Base-by-base conservation (phyloP, 352 stramenopile species). In the Pythium oligandrum region DNA sequence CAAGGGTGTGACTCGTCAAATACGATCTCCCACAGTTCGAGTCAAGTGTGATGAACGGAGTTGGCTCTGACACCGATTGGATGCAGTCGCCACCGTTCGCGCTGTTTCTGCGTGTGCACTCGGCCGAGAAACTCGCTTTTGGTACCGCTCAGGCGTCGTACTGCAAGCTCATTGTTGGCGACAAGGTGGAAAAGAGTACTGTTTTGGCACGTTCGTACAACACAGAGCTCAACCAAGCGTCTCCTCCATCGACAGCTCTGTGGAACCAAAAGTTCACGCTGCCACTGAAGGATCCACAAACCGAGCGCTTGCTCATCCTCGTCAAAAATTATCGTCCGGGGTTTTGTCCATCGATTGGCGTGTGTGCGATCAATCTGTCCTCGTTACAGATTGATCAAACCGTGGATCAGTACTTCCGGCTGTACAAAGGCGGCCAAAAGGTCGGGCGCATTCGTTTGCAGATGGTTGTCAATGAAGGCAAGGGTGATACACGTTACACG, bases 201-300 rank as follows among this genome's bases (percentile, higher is more conserved):
- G 17, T 26, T 26, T 26, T 26, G 17, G 17, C 17, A 26, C 17
- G 17, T 26, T 26, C 17, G 17, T 26, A 26, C 17, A 26, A 26
- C 17, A 26, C 17, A 26, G 17, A 26, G 17, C 17, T 26, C 17
- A 26, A 26, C 17, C 17, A 26, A 26, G 17, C 17, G 17, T 26
- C 17, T 26, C 17, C 17, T 26, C 66, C 55, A 3, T 61, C 60
- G 8, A 68, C 66, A 33, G 73, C 75, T 11, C 51, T 85, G 38
- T 90, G 80, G 80, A 90, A 88, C 52, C 66, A 90, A 38, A 88
- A 90, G 68, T 88, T 90, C 34, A 66, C 87, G 48, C 44, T 88
- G 36, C 67, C 68, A 11, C 57, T 90, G 1, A 58, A 62, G 11
- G 61, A 86, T 34, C 70, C 77, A 4, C 52, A 57, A 17, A 66